Percentiles rank a stretch among this genome's conserved stretches.
Conservation (phyloP, 352 stramenopile genomes). For the Globisporangium uncinulatum region DNA sequence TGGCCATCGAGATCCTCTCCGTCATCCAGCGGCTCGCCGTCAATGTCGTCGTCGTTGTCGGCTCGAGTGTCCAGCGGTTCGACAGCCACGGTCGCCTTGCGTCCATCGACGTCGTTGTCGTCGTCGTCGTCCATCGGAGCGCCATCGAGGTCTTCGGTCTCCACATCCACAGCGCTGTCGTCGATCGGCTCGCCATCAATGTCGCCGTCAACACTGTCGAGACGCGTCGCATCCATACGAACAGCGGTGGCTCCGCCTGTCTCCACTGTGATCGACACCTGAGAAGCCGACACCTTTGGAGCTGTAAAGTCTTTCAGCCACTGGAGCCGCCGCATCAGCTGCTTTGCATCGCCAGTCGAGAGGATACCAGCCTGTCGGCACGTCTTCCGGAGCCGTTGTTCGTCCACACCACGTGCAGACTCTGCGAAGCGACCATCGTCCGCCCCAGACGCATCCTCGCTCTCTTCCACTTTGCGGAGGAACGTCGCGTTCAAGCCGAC, state of each 20-base stretch:
- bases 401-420: conserved; percentile 18
- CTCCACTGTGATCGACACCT: background rate
- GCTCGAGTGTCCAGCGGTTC: conserved; percentile 2
- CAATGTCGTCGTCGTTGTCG: conserved; percentile 21
- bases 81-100: conserved; percentile 4
- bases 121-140: conserved; percentile 21
- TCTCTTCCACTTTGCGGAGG: conserved; percentile 61
- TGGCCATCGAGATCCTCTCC: conserved; percentile 22
- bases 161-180: conserved; percentile 6
- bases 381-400: conserved; percentile 59
- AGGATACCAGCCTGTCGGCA: conserved; percentile 63
- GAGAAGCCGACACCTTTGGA: conserved; percentile 14
- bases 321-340: conserved; percentile 42
- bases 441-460: conserved; percentile 21
- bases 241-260: conserved; percentile 1
- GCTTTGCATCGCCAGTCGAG: conserved; percentile 31
- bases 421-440: no score
- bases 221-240: conserved; percentile 3
- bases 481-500: conserved; percentile 82
- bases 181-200: conserved; percentile 33
- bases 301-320: conserved; percentile 74
- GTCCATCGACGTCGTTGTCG: conserved; percentile 12
- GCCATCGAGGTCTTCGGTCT: conserved; percentile 14
- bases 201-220: conserved; percentile 18
- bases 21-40: conserved; percentile 37